Conservation (phyloP, 2,329 filamentous ascomycete genomes). For the Clonostachys rhizophaga region DNA sequence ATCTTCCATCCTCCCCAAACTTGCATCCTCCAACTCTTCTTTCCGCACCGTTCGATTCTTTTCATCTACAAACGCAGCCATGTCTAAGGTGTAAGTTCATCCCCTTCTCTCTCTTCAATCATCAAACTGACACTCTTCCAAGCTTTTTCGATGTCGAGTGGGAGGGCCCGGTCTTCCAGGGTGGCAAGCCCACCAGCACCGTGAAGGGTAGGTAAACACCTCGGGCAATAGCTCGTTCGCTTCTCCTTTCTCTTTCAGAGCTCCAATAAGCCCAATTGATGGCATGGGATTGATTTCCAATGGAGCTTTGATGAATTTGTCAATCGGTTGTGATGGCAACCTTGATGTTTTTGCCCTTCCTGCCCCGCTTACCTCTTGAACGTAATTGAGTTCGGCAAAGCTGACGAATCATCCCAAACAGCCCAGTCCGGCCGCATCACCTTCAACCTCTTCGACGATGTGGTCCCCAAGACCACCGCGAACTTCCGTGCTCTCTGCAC, state of each 20-base stretch:
- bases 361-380: background rate
- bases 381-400: background rate
- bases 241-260: constrained; percentile 1
- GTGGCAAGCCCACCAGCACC: constrained; percentile 45
- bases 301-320: background rate
- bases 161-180: constrained; percentile 67
- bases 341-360: background rate
- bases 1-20: constrained; percentile 34
- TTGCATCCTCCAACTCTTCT: constrained; percentile 30
- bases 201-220: constrained; percentile 52
- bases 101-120: constrained; percentile 5
- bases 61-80: constrained; percentile 63
- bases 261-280: background rate
- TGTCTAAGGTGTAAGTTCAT: constrained; percentile 67
- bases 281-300: too few relatives aligned
- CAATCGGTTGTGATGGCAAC: background rate
- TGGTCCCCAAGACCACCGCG: constrained; percentile 80
- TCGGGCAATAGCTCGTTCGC: background rate
- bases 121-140: constrained; percentile 10
- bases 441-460: constrained; percentile 83
- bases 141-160: constrained; percentile 71
- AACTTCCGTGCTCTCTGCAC: constrained; percentile 88
- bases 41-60: constrained; percentile 36
- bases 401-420: constrained; percentile 28
- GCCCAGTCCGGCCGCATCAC: constrained; percentile 75